Base-by-base conservation (phyloP, 495 filamentous ascomycete genomes). In the Xylaria intraflava region DNA sequence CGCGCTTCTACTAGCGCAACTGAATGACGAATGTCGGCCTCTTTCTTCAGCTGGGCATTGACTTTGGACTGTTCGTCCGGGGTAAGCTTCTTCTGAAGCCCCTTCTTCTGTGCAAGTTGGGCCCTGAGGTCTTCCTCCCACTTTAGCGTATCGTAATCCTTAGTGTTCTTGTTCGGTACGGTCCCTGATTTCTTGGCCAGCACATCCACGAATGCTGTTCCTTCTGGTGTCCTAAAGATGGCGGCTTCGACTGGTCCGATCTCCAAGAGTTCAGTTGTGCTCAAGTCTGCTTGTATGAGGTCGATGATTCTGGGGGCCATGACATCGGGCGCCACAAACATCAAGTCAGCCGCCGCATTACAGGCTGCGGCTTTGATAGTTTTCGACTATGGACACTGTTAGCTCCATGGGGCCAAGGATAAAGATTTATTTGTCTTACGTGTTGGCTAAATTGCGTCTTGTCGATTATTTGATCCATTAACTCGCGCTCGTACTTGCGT, bases 71-170 rank as follows among this genome's bases (percentile, higher is more conserved):
- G 86, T 61, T 98, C 92, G 31, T 96, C 91, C 0, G 86, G 69
- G 0, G 87, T 92, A 29, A 97, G 82, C 69, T 96, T 97, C 73
- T 87, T 90, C 59, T 90, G 83, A 35, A 87, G 81, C 2, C 94
- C 94, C 71, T 90, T 93, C 76, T 96, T 98, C 59, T 88, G 76
- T 20, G 89, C 91, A 36, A 98, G 72, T 61, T 97, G 90, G 30
- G 81, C 79, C 43, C 90, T 73, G n/a, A 97, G 78, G 51, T 97
- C 93, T 61, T 88, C 84, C 68, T 98, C 93, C 93, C 93, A 98
- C 70, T 96, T 96, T 45, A 96, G 64, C 1, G 88, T 95, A 61
- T 97, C 87, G 56, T 96, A 95, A 65, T 97, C 93, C 66, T 88
- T 96, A 49, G 64, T 83, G 59, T 86, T 96, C 68, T 88, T 96